Evolutionary conservation across 176 grass and related monocot species (phyloP).

Genomic region (Aegilops bicornis): DNA sequence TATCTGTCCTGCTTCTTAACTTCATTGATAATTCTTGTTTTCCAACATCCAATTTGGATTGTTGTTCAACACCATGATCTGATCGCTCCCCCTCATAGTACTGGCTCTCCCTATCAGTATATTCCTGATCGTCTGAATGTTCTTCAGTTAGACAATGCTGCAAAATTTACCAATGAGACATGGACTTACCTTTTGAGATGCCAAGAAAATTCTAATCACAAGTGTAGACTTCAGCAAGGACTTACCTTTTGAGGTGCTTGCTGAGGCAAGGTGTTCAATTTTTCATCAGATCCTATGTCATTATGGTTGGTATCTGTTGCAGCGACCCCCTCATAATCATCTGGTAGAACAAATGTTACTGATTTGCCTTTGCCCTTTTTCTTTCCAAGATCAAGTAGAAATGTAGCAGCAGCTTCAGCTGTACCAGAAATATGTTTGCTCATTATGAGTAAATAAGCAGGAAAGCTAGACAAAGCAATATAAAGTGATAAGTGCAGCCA

Average conservation of each 20-base stretch:
- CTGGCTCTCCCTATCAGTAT: conserved; percentile 1
- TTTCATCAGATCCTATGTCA: conserved; percentile 24
- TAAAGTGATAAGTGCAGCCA: neutral
- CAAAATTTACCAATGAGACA: neutral
- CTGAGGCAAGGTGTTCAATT: conserved; percentile 20
- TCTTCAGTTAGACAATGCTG: conserved; percentile 36
- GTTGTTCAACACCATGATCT: conserved; percentile 34
- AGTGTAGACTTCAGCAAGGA: neutral
- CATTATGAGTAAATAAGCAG: conserved; percentile 21
- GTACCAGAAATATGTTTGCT: conserved; percentile 21
- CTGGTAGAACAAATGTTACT: conserved; percentile 50
- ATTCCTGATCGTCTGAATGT: conserved; percentile 19
- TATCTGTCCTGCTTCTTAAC: conserved; percentile 32
- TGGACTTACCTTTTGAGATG: conserved; percentile 20
- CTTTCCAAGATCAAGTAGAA: conserved; percentile 27
- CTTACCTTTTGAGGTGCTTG: conserved; percentile 30
- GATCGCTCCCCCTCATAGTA: conserved; percentile 7
- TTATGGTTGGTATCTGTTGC: conserved; percentile 11
- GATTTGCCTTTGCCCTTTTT: conserved; percentile 47
- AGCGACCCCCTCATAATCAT: conserved; percentile 23
- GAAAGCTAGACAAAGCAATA: neutral
- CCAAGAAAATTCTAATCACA: neutral
- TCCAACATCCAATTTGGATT: conserved; percentile 29
- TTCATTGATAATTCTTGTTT: conserved; percentile 25
- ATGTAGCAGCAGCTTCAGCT: conserved; percentile 32